These are phyloP conservation scores for Forsythia viridissima DNA, from an alignment of 257 asterid species.

Conservation along the genomic window DNA sequence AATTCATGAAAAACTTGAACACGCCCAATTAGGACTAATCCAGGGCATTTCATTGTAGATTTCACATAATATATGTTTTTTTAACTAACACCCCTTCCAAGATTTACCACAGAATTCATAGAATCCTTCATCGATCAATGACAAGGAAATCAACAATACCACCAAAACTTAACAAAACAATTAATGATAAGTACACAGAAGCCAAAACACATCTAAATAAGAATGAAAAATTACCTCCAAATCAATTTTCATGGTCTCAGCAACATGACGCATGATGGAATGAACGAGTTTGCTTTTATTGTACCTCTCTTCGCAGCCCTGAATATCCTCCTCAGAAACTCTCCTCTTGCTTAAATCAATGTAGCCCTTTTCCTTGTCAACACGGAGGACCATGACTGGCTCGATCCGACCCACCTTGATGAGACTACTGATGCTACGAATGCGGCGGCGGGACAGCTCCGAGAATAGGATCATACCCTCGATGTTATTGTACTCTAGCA, in stretches of 20 bases:
- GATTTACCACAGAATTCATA: neutral
- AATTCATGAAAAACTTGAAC: neutral
- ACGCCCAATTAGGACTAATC: neutral
- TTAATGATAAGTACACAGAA: neutral
- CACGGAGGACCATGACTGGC: conserved; percentile 97
- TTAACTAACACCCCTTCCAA: neutral
- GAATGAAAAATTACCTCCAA: conserved; percentile 61
- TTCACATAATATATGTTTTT: neutral
- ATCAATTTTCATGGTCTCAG: conserved; percentile 79
- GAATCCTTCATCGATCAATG: neutral
- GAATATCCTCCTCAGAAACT: conserved; percentile 94
- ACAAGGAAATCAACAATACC: neutral
- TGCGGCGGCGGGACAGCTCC: conserved; percentile 97
- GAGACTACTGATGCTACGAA: conserved; percentile 88
- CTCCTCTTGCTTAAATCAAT: conserved; percentile 96
- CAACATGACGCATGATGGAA: conserved; percentile 96
- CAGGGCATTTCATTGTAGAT: neutral
- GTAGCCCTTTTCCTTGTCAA: conserved; percentile 91
- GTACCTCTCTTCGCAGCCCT: conserved; percentile 85
- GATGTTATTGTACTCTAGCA: conserved; percentile 89
- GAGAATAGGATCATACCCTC: conserved; percentile 98
- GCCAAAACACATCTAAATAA: neutral
- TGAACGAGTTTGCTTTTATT: conserved; percentile 98
- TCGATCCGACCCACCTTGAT: conserved; percentile 92
- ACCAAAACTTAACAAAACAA: neutral